Percentiles rank a stretch among this genome's conserved stretches.
These are phyloP conservation scores for Cercospora janseana DNA, from an alignment of 2,329 filamentous ascomycete genomes.

Conservation along the genomic window DNA sequence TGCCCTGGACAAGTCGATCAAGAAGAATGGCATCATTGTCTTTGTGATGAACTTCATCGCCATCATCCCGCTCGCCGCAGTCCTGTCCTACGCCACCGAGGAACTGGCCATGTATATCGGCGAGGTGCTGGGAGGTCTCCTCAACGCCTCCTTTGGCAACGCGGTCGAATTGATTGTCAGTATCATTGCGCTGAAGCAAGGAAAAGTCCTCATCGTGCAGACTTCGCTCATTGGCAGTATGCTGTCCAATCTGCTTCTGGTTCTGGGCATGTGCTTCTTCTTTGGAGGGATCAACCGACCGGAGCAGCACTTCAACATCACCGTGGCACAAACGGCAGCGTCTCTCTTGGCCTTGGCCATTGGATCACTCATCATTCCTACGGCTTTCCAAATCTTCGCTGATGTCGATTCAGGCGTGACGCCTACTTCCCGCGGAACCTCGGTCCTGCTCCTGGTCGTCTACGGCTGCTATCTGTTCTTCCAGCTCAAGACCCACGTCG, in stretches of 20 bases:
- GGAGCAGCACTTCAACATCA: slow-evolving; percentile 88
- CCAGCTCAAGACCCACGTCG: slow-evolving; percentile 81
- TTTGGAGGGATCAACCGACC: slow-evolving; percentile 73
- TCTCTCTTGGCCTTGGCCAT: slow-evolving; percentile 77
- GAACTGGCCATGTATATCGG: slow-evolving; percentile 76
- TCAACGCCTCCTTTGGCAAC: slow-evolving; percentile 87
- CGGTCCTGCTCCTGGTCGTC: slow-evolving; percentile 77
- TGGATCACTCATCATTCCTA: slow-evolving; percentile 81
- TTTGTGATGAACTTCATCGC: slow-evolving; percentile 93
- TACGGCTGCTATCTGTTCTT: slow-evolving; percentile 85
- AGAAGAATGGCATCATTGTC: slow-evolving; percentile 56
- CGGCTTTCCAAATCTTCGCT: slow-evolving; percentile 67
- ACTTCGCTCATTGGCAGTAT: slow-evolving; percentile 91
- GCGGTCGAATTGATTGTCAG: slow-evolving; percentile 57
- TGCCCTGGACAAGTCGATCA: slow-evolving; percentile 35
- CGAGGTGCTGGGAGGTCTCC: slow-evolving; percentile 80
- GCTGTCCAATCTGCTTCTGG: slow-evolving; percentile 82
- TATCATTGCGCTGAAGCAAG: slow-evolving; percentile 73
- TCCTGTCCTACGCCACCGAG: slow-evolving; percentile 86
- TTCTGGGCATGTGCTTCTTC: slow-evolving; percentile 91
- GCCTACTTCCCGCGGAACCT: slow-evolving; percentile 65
- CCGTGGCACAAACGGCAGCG: slow-evolving; percentile 84
- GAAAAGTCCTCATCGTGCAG: slow-evolving; percentile 80
- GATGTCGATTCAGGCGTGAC: slow-evolving; percentile 32
- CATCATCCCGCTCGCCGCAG: slow-evolving; percentile 82